Evolutionary conservation across 202 grass and related monocot species (phyloP), one percentile per base, ranked within the genome.

Genomic region (Hordeum pubiflorum): DNA sequence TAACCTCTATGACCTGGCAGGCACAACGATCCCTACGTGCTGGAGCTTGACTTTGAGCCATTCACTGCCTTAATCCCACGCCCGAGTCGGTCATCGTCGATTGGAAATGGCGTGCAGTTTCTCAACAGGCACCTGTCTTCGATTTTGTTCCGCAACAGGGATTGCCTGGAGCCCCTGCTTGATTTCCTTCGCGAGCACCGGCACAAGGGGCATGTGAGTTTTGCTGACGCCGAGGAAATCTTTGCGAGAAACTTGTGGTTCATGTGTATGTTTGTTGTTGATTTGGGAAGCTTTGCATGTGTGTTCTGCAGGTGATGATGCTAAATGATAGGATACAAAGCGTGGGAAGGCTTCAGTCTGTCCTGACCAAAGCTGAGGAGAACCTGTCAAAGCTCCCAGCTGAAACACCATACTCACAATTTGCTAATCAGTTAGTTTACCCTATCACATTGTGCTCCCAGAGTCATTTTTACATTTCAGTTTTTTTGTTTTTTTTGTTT

Each of bases 81-180:
- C 10, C 96, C 92, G 0, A 93, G 62, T 61, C 79, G 92, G 13
- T 98, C 96, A 3, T 93, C 92, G 4, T 98, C 96, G 6, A 98
- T 98, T 75, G 96, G 96, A 77, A 98, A 98, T 81, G 96, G 96
- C 0, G 96, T 98, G 67, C 96, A 93, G 64, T 98, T 98, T 77
- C 91, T 98, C 46, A 98, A 98, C 64, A 72, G 92, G 17, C 96
- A 98, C 60, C 56, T 98, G 62, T 98, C 96, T n/a, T 98, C 96
- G 1, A 91, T 93, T 79, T 91, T 98, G 96, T 98, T 98, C 80
- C 86, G 86, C 14, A 91, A 98, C 80, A 95, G 84, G 75, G 96
- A 98, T 82, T 95, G 90, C 69, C 63, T 98, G 75, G 92, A 93
- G 70, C 92, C 96, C 40, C 73, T 98, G 78, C 74, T 98, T 66